Percentiles rank a stretch among this genome's conserved stretches.
phyloP scores from a whole-genome alignment of 2,329 filamentous ascomycete species.

The Xylaria sp. region DNA sequence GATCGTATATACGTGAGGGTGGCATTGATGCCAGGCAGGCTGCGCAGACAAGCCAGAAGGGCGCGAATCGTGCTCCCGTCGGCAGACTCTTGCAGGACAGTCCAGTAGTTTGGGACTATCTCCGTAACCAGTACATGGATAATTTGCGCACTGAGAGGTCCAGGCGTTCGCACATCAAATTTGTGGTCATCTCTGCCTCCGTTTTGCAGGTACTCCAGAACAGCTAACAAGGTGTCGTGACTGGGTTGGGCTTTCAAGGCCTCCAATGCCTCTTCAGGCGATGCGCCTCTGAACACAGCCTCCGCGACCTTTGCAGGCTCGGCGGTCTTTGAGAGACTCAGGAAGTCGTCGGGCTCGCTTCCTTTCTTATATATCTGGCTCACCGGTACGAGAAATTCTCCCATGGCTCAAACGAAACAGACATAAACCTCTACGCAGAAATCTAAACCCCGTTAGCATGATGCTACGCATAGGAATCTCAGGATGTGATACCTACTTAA shows the following conservation, averaged over 20 bases:
- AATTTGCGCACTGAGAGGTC: constrained; percentile 77
- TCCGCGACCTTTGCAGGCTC: constrained; percentile 32
- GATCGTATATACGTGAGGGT: constrained; percentile 74
- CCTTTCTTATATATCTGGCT: constrained; percentile 62
- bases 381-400: constrained; percentile 65
- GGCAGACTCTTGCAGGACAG: constrained; percentile 63
- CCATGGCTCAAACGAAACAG: constrained; percentile 56
- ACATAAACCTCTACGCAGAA: background rate
- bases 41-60: constrained; percentile 75
- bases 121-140: constrained; percentile 78
- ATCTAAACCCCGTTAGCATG: background rate
- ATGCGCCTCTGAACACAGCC: constrained; percentile 44
- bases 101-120: constrained; percentile 87
- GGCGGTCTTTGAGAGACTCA: constrained; percentile 52
- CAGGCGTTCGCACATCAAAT: constrained; percentile 71
- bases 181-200: constrained; percentile 41
- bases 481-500: background rate
- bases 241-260: constrained; percentile 71
- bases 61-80: constrained; percentile 56
- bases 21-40: constrained; percentile 81
- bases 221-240: constrained; percentile 64
- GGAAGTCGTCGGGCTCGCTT: constrained; percentile 53
- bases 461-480: background rate
- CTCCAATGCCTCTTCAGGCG: constrained; percentile 66
- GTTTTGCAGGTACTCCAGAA: constrained; percentile 63